Percentiles rank a stretch among this genome's conserved stretches.
phyloP scores from a whole-genome alignment of 768 basidiomycete species.

The Omphalotus guepiniiformis region DNA sequence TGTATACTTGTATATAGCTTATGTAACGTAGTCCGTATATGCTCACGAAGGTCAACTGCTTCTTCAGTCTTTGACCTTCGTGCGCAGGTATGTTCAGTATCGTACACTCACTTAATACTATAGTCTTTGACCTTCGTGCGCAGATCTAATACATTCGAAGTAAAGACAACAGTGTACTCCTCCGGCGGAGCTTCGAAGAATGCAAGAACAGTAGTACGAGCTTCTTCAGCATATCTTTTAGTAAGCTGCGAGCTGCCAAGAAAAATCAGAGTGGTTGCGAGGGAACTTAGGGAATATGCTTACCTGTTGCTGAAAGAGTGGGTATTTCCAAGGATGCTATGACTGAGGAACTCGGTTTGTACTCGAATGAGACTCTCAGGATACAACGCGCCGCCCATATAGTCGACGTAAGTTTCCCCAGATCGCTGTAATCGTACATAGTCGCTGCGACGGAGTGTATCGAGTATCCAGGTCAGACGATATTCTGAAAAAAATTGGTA shows the following conservation, averaged over 20 bases:
- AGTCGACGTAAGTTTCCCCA: conserved; percentile 79
- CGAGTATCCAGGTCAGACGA: conserved; percentile 64
- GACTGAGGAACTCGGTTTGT: conserved; percentile 65
- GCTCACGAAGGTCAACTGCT: no score
- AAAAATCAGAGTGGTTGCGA: no score
- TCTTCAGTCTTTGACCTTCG: no score
- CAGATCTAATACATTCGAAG: no score
- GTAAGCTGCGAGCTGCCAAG: conserved; percentile 79
- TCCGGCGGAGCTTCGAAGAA: conserved; percentile 73
- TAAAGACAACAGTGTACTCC: conserved; percentile 83
- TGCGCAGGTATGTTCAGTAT: no score
- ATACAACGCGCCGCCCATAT: conserved; percentile 81
- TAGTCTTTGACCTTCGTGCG: no score
- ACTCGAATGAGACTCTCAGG: conserved; percentile 72
- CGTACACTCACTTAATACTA: no score
- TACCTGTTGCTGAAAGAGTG: conserved; percentile 82
- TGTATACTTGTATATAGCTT: no score
- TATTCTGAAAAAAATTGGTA: conserved; percentile 60
- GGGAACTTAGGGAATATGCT: conserved; percentile 18
- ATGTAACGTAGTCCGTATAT: no score
- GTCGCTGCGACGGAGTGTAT: conserved; percentile 61
- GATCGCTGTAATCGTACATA: conserved; percentile 53
- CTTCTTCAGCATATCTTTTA: conserved; percentile 59
- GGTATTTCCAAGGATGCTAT: conserved; percentile 73
- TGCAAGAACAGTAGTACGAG: conserved; percentile 65